Base-by-base conservation (phyloP, 805 yeast genomes). In the Yarrowia osloensis region DNA sequence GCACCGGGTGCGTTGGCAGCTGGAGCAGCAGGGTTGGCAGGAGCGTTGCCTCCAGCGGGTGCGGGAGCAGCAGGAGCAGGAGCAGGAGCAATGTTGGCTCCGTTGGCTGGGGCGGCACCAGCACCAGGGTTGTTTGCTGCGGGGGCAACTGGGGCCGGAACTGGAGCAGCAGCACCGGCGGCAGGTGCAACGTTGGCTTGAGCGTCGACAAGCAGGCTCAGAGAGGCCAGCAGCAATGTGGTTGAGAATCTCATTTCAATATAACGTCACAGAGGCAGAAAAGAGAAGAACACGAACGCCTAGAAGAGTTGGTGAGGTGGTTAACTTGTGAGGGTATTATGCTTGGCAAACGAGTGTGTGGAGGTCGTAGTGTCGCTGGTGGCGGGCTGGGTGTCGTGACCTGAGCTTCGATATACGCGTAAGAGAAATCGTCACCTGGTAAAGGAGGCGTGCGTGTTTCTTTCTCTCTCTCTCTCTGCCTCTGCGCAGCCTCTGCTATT, bases 401-500 rank as follows among this genome's bases (percentile, higher is more conserved):
- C 11, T n/a, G 33, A 21, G 40, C 40, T 50, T 29, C 24, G 57
- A 31, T 1, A 17, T 50, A 31, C 40, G 57, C 40, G 57, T 33
- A 50, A 33, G 57, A 50, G 40, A 33, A 31, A 33, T 50, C 40
- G 40, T 50, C 57, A 50, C 57, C 40, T 31, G 15, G 57, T 21
- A 33, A 33, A 50, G 57, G 57, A 33, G 57, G 57, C 57, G 40
- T 50, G 57, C 57, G 40, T 50, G 57, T 39, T 13, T 39, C 42
- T 19, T 13, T 39, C 42, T 47, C 33, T 31, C 39, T 31, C 55
- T 19, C 50, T 28, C 37, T 29, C 57, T 50, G 28, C 29, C 57
- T 50, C 57, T 50, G 57, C 57, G 57, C 57, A 50, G 57, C 28
- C 40, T 50, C 57, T 31, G 57, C 40, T 50, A 50, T 50, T 50